These are phyloP conservation scores for Edaphochlamys debaryana DNA, from an alignment of 139 green algal genomes.

Conservation along the genomic window DNA sequence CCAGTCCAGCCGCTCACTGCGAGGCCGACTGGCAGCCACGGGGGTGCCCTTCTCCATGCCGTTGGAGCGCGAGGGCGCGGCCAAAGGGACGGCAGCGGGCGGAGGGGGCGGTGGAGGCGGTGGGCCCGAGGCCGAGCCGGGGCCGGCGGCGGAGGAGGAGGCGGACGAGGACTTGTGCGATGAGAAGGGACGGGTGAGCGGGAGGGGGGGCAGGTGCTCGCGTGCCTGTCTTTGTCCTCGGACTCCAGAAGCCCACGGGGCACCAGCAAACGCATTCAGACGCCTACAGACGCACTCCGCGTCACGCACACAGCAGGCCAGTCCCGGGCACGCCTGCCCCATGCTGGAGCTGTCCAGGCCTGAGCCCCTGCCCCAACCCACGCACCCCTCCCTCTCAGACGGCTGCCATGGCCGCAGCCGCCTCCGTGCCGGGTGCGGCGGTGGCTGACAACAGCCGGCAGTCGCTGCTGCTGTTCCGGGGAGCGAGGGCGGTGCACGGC, in stretches of 20 bases:
- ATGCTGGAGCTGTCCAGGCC: too few relatives aligned
- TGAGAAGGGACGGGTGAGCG: background rate
- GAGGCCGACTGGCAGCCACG: constrained; percentile 38
- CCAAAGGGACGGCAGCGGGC: background rate
- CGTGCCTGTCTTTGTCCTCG: too few relatives aligned
- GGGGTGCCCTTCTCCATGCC: constrained; percentile 63
- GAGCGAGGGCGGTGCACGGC: constrained; percentile 58
- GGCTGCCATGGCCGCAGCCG: too few relatives aligned
- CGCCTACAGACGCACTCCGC: too few relatives aligned
- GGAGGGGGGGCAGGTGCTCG: too few relatives aligned
- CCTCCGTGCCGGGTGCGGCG: too few relatives aligned
- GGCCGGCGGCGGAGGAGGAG: background rate
- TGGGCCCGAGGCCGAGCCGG: background rate
- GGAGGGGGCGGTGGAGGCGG: background rate
- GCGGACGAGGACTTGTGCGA: constrained; percentile 10
- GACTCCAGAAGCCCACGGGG: too few relatives aligned
- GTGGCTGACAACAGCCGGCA: constrained; percentile 50
- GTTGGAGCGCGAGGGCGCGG: constrained; percentile 3
- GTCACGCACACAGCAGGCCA: too few relatives aligned
- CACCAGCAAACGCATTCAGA: too few relatives aligned
- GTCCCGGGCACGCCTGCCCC: too few relatives aligned
- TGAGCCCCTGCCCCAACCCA: too few relatives aligned
- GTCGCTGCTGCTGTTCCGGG: constrained; percentile 69
- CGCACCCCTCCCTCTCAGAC: too few relatives aligned
- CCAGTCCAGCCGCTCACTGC: constrained; percentile 54